Conservation (phyloP, 148 eudicot genomes). For the Camellia japonica region DNA sequence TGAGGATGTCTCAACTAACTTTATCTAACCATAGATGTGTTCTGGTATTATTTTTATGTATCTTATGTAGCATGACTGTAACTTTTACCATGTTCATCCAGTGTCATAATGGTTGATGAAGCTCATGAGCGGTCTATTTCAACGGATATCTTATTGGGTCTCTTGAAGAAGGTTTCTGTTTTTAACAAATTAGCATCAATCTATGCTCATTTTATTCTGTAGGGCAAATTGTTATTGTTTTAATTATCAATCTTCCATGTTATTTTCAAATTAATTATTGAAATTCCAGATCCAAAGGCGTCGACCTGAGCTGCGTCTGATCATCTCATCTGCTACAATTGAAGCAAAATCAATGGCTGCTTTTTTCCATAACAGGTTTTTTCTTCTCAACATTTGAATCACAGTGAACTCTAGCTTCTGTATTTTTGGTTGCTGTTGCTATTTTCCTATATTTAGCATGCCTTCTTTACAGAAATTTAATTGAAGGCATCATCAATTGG, state of each 20-base stretch:
- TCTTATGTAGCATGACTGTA: not conserved
- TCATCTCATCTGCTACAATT: constrained; percentile 95
- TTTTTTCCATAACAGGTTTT: constrained; percentile 72
- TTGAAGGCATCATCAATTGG: not conserved
- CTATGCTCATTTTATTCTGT: not conserved
- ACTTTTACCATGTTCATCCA: constrained; percentile 23
- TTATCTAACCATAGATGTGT: not conserved
- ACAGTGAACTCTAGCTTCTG: not conserved
- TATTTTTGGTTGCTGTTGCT: not conserved
- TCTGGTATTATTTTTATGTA: not conserved
- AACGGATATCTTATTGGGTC: constrained; percentile 88
- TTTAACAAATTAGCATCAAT: not conserved
- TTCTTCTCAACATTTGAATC: constrained; percentile 4
- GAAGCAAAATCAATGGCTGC: constrained; percentile 95
- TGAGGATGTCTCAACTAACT: constrained; percentile 1
- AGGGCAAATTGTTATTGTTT: not conserved
- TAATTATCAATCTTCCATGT: constrained; percentile 7
- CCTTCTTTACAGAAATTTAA: not conserved
- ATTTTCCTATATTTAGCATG: not conserved
- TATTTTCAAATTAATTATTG: not conserved
- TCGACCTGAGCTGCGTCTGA: constrained; percentile 81
- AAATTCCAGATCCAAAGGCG: constrained; percentile 79
- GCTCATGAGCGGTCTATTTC: constrained; percentile 98
- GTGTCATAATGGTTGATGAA: constrained; percentile 98
- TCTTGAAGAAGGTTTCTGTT: constrained; percentile 77